A percentile compares a stretch with the other conserved stretches of the same genome.
These are phyloP conservation scores for Trichoderma sp. DNA, from an alignment of 2,329 filamentous ascomycete genomes.

Conservation along the genomic window DNA sequence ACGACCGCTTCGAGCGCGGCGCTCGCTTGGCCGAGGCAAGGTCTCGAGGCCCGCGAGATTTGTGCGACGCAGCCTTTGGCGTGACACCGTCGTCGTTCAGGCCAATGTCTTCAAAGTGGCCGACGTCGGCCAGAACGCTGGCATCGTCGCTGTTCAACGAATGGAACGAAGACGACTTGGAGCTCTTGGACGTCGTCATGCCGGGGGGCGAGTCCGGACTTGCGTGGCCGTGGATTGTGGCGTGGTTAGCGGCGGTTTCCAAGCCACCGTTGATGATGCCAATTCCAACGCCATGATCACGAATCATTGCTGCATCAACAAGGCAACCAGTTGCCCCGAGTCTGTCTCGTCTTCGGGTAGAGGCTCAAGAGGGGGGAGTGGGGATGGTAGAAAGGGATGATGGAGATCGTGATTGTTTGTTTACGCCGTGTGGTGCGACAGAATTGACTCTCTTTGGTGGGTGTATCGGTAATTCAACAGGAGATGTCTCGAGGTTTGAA, in stretches of 20 bases:
- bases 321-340: conserved; percentile 11
- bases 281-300: conserved; percentile 30
- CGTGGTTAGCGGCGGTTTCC: background rate
- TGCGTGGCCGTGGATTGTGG: conserved; percentile 24
- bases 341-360: background rate
- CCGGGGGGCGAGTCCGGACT: conserved; percentile 47
- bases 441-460: background rate
- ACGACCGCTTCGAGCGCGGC: conserved; percentile 40
- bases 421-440: background rate
- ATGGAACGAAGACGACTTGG: conserved; percentile 83
- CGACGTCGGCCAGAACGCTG: conserved; percentile 65
- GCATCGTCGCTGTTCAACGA: conserved; percentile 75
- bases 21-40: conserved; percentile 31
- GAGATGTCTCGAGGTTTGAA: conserved; percentile 10
- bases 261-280: conserved; percentile 20
- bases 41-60: conserved; percentile 35
- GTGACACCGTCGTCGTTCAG: conserved; percentile 62
- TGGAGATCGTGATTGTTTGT: background rate
- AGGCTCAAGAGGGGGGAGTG: background rate
- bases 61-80: conserved; percentile 47
- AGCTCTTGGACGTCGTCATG: conserved; percentile 80
- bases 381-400: background rate
- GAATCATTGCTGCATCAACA: conserved; percentile 30
- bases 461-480: background rate
- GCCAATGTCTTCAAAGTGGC: conserved; percentile 90